Base-by-base conservation (phyloP, 148 eudicot species). In the Chenopodium quinoa region DNA sequence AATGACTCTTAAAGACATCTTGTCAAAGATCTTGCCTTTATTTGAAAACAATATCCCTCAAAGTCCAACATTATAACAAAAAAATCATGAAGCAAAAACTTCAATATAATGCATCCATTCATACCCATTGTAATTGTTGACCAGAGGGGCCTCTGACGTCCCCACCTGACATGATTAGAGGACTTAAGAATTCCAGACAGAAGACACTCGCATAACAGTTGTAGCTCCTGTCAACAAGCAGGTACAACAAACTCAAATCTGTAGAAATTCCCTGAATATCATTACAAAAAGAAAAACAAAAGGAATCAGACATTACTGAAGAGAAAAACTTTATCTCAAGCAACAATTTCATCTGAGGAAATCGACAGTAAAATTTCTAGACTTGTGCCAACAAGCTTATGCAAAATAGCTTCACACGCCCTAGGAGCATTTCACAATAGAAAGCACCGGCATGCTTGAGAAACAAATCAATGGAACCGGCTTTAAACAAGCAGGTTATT, bases 121-220 rank as follows among this genome's bases (percentile, higher is more conserved):
- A 71, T 86, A 93, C 97, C 91, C 87, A 70, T 81, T 93, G 93
- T 80, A 93, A 86, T 77, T 93, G 92, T 82, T 89, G 86, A 76
- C 86, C 84, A 52, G 93, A 90, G 67, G 91, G 90, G 80, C 87
- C 90, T 86, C 88, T 86, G 62, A 81, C 89, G 66, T 89, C 95
- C 84, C 89, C 95, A 73, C 86, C 84, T 23, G 97, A 90, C 97
- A 93, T 93, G 54, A 79, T 85, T 83, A 34, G 37, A 34, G 69
- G n/a, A 23, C 70, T 70, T 46, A 25, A 78, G 58, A 75, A 6
- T 27, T 69, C 9, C 54, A 80, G 65, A 56, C 23, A 52, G 67
- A 64, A n/a, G 63, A 25, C 32, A 70, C 74, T 75, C 22, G 74
- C 74, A 66, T 66, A 65, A 34, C 50, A 75, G 52, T 22, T 50